These are phyloP conservation scores for Fraxinus pennsylvanica DNA, from an alignment of 257 asterid species.

Conservation along the genomic window DNA sequence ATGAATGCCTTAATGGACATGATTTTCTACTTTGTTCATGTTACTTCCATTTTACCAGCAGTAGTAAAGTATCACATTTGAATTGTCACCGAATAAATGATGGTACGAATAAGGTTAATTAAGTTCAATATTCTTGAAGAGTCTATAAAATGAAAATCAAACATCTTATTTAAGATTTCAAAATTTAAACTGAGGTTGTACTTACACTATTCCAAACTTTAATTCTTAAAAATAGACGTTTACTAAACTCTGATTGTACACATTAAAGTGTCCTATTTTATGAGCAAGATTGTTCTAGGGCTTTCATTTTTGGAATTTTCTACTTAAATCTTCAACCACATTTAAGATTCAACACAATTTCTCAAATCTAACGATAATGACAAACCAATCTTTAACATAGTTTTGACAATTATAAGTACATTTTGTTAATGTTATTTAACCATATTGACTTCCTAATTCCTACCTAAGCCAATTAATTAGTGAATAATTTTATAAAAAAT, in stretches of 20 bases:
- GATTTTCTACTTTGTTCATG: not conserved
- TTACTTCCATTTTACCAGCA: not conserved
- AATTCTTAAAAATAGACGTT: not conserved
- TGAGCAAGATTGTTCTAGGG: not conserved
- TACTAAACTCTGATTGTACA: not conserved
- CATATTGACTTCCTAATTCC: not conserved
- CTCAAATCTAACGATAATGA: no score
- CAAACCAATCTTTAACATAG: no score
- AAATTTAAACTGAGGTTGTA: not conserved
- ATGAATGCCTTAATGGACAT: not conserved
- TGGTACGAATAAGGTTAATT: no score
- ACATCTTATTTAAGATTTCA: not conserved
- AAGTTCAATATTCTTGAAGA: no score
- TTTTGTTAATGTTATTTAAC: not conserved
- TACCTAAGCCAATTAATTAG: not conserved
- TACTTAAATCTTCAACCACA: not conserved
- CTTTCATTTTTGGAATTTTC: not conserved
- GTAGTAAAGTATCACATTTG: no score
- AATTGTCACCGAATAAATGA: no score
- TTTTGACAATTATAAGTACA: not conserved
- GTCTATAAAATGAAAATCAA: not conserved
- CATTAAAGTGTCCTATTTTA: not conserved
- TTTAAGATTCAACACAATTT: not conserved
- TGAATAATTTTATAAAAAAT: no score
- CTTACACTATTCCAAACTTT: no score